phyloP scores from a whole-genome alignment of 345 rosid genomes.

The Zanthoxylum bungeanum region DNA sequence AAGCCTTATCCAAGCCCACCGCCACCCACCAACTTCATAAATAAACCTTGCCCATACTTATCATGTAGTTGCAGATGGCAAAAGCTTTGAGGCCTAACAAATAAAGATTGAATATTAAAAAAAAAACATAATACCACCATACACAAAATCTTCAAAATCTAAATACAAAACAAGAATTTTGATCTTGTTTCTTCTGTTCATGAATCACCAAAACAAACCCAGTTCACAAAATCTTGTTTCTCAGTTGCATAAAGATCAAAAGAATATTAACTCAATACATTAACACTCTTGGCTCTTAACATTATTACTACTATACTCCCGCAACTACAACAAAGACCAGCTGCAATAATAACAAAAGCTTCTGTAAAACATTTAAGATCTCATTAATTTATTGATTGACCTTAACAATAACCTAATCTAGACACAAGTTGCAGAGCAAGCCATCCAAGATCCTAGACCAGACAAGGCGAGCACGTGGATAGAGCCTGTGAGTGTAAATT shows the following conservation, averaged over 20 bases:
- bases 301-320: too few relatives aligned
- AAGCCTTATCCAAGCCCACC: too few relatives aligned
- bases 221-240: neutral
- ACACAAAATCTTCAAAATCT: neutral
- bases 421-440: constrained; percentile 48
- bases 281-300: too few relatives aligned
- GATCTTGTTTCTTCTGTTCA: neutral
- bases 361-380: neutral
- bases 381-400: neutral
- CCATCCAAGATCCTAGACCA: constrained; percentile 73
- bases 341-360: neutral
- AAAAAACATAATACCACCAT: too few relatives aligned
- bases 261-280: too few relatives aligned
- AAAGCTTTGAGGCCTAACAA: too few relatives aligned
- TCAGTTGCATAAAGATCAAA: neutral
- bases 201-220: neutral
- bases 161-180: neutral
- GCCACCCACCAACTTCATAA: neutral
- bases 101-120: neutral
- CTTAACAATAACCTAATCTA: constrained; percentile 29
- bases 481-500: constrained; percentile 45
- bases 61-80: neutral
- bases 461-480: constrained; percentile 62
- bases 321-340: too few relatives aligned
- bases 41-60: neutral